These are phyloP conservation scores for Cordyceps tenuipes DNA, from an alignment of 2,329 filamentous ascomycete species.

Conservation along the genomic window DNA sequence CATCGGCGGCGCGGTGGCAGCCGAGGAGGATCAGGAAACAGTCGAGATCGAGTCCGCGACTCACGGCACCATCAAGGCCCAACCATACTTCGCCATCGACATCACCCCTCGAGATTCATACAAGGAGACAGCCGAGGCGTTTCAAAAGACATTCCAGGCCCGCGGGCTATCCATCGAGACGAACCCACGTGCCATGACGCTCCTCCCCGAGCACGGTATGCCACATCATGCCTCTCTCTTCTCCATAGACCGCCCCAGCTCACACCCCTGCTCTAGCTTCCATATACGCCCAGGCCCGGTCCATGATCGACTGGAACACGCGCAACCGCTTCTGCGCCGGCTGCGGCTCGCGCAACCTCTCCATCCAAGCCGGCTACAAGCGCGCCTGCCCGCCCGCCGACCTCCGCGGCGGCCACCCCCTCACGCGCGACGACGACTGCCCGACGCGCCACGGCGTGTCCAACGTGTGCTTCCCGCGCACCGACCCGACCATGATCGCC, in stretches of 20 bases:
- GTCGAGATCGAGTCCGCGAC: slow-evolving; percentile 21
- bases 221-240: not conserved
- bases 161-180: slow-evolving; percentile 58
- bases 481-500: slow-evolving; percentile 92
- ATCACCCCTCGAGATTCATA: slow-evolving; percentile 63
- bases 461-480: slow-evolving; percentile 86
- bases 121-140: slow-evolving; percentile 51
- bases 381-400: slow-evolving; percentile 69
- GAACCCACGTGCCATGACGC: slow-evolving; percentile 53
- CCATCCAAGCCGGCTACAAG: slow-evolving; percentile 72
- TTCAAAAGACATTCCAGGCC: slow-evolving; percentile 32
- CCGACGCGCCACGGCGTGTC: slow-evolving; percentile 76
- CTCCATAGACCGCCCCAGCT: not conserved
- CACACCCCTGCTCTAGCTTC: slow-evolving; percentile 49
- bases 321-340: slow-evolving; percentile 87
- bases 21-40: slow-evolving; percentile 17
- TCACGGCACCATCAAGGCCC: slow-evolving; percentile 66
- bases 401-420: slow-evolving; percentile 36
- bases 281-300: slow-evolving; percentile 81
- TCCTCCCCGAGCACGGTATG: slow-evolving; percentile 23
- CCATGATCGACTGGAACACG: slow-evolving; percentile 87
- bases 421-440: slow-evolving; percentile 57
- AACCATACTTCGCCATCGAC: slow-evolving; percentile 84
- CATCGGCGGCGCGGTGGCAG: slow-evolving; percentile 35
- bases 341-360: slow-evolving; percentile 76